Base-by-base conservation (phyloP, 2,329 filamentous ascomycete species). In the Sodiomyces alkalinus region DNA sequence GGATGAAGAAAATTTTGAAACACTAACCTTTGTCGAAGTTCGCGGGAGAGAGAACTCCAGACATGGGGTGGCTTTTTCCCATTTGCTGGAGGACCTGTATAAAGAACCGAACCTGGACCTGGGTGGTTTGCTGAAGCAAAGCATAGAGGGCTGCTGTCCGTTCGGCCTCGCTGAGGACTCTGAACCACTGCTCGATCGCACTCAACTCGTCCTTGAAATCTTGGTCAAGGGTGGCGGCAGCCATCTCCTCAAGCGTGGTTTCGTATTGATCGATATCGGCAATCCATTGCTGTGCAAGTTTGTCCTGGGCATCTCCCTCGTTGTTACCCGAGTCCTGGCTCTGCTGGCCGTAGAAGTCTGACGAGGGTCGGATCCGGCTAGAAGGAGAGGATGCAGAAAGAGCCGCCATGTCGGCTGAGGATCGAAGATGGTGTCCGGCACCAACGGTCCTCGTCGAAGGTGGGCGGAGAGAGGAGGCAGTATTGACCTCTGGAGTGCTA, bases 201-300 rank as follows among this genome's bases (percentile, higher is more conserved):
- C 85, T 94, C 35, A 98, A 70, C 56, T 98, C 90, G 55, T 96
- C 90, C 61, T 98, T 98, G 65, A 98, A 98, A 50, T 98, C 90
- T 60, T 98, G 90, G 50, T 98, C 90, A 30, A 96, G 64, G n/a
- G 90, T 96, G 17, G 90, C 90, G 18, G 87, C 86, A 23, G 90
- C 90, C 90, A 98, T 98, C 52, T 98, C 90, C 55, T 96, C 90
- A 46, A 98, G 58, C 2, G 90, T 98, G n/a, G 77, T 92, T 63
- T 98, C 90, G 47, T 94, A 94, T 53, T 96, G 87, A 51, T 98
- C 90, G 42, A 98, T 96, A 46, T 98, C 90, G 31, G 87, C 85
- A 44, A 98, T 87, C 90, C 90, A 98, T 56, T 98, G 86, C 60
- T 94, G 86, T 28, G 87, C 85, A 39, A 87, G 80, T 55, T 86